Conservation (phyloP, 1,284 basidiomycete species). For the Albatrellus sp. region DNA sequence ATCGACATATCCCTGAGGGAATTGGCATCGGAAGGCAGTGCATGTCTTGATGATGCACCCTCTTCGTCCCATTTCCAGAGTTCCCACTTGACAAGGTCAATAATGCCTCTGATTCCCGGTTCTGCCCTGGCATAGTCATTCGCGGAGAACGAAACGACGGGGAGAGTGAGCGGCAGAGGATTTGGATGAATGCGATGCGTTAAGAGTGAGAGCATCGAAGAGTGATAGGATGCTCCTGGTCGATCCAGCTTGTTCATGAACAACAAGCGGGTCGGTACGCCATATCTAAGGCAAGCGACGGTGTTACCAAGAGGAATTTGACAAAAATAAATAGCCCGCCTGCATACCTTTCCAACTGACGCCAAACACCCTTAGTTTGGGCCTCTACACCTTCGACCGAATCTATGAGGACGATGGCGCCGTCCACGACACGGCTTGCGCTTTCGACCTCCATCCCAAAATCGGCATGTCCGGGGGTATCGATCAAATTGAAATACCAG, state of each 20-base stretch:
- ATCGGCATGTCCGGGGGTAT: conserved; percentile 87
- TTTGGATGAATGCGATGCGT: conserved; percentile 63
- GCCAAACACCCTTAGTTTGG: conserved; percentile 84
- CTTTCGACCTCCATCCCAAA: conserved; percentile 94
- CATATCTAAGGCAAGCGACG: conserved; percentile 40
- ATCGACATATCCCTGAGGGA: conserved; percentile 28
- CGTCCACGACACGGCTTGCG: conserved; percentile 81
- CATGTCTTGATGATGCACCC: conserved; percentile 29
- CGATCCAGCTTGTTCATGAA: conserved; percentile 87
- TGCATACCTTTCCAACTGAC: conserved; percentile 68
- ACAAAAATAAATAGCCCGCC: conserved; percentile 12
- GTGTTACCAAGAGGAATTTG: neutral
- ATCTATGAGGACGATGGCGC: conserved; percentile 79
- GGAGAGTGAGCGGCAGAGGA: conserved; percentile 66
- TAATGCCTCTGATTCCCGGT: conserved; percentile 65
- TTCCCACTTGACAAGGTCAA: conserved; percentile 74
- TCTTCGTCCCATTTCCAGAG: conserved; percentile 58
- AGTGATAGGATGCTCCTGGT: conserved; percentile 66
- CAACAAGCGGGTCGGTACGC: conserved; percentile 64
- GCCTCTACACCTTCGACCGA: conserved; percentile 87
- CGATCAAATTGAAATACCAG: conserved; percentile 79
- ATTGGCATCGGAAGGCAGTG: conserved; percentile 39
- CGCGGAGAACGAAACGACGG: conserved; percentile 59
- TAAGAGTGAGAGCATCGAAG: conserved; percentile 60
- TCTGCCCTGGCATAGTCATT: conserved; percentile 56